Base-by-base conservation (phyloP, 176 grass and related monocot genomes). In the Elaeis guineensis region DNA sequence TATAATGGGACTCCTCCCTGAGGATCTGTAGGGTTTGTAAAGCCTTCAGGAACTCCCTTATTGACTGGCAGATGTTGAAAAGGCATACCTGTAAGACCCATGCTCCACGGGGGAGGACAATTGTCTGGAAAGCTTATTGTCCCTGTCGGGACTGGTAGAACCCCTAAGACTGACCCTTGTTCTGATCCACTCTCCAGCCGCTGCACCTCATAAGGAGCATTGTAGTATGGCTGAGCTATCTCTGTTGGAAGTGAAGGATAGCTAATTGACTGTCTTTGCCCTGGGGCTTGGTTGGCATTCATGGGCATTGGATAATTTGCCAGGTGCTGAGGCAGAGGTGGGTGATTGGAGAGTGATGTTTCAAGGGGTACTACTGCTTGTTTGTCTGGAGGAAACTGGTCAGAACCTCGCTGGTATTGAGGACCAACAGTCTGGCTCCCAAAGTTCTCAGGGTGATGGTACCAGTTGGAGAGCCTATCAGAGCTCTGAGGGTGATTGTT, bases 221-320 rank as follows among this genome's bases (percentile, higher is more conserved):
- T 64, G 48, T 86, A 92, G 30, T 75, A 92, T 17, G 83, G 89
- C 6, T 81, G 77, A 54, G 77, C 83, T 70, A 75, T 79, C 65
- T 85, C 82, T 75, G 77, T 74, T 54, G 81, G 82, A 22, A 78
- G 67, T 44, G 75, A n/a, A 57, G 82, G 77, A 21, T 80, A 85
- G 72, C 52, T 68, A 63, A 85, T 80, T 55, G 82, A 67, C n/a
- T 72, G 24, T 1, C 58, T 77, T 28, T 62, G 51, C 16, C 80
- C 65, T 52, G 79, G 28, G 55, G 73, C 65, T 49, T 89, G 86
- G 77, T 90, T 86, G 70, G 79, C 81, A 53, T 89, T 94, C 89
- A 89, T 71, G 18, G 77, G 79, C 77, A 89, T 82, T 76, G 75
- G 69, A 22, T 85, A 94, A 55, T 89, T 94, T 48, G 75, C 74